These are phyloP conservation scores for Saccharomycopsis schoenii DNA, from an alignment of 805 yeast species.

Conservation along the genomic window DNA sequence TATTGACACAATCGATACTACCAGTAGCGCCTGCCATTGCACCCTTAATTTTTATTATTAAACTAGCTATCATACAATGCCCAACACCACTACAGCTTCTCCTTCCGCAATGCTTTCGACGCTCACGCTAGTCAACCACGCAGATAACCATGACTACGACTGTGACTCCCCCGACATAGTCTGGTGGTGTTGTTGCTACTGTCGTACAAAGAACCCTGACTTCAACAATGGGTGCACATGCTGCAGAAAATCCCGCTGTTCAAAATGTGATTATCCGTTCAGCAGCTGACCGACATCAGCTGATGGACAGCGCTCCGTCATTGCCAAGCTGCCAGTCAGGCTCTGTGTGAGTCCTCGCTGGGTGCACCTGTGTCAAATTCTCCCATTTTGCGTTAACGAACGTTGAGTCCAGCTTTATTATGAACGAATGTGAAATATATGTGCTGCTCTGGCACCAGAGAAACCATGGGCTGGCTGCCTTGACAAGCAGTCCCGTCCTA, in stretches of 20 bases:
- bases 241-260: slow-evolving; percentile 8
- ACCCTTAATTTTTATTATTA: no score
- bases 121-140: not conserved
- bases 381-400: no score
- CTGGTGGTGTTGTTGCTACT: slow-evolving; percentile 13
- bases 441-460: no score
- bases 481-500: no score
- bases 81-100: not conserved
- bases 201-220: slow-evolving; percentile 13
- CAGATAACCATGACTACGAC: slow-evolving; percentile 6
- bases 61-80: not conserved
- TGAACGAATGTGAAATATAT: no score
- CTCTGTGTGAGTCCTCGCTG: no score
- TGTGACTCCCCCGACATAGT: slow-evolving; percentile 10
- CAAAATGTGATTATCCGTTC: slow-evolving; percentile 11
- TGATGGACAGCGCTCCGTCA: not conserved
- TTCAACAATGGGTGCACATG: slow-evolving; percentile 8
- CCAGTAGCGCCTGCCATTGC: no score
- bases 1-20: no score
- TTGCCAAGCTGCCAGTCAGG: no score
- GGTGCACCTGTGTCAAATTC: no score
- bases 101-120: not conserved
- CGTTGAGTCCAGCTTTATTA: no score
- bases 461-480: no score
- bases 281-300: not conserved